Evolutionary conservation across 2,329 filamentous ascomycete genomes (phyloP), one percentile per base, ranked within the genome.

Genomic region (Madurella fahalii): DNA sequence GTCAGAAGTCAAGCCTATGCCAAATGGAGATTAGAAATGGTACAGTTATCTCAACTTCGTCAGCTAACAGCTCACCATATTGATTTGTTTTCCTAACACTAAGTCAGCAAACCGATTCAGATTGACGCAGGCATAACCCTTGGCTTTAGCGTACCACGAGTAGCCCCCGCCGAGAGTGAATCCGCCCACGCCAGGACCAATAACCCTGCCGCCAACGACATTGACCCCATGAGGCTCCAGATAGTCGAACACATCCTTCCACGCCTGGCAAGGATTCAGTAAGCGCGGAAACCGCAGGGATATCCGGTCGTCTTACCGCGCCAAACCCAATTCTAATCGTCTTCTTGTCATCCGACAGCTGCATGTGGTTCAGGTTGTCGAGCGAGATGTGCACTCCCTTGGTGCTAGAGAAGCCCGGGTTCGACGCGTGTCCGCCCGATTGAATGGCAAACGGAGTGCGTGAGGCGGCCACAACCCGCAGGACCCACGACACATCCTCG

Each of bases 391-490:
- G 64, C 7, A 66, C 60, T 1, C 64, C 64, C 2, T 34, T 47
- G 1, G 64, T 67, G 54, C 65, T 67, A 1, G 64, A 65, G 40
- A 67, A 66, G 1, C 63, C 65, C 0, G 50, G 61, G 42, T 67
- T 67, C 0, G 64, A 64, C 2, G 62, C 47, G 41, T 67, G 65
- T 0, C 65, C 65, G 17, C 64, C 64, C 9, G 62, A 63, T 32
- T 60, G 54, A 15, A 67, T 53, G 7, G 65, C 64, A 41, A 66
- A 67, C 0, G 63, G 64, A 0, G 61, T 64, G 12, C 57, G 46
- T 0, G 61, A 56, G 1, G 50, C 46, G 8, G 55, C 61, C 34
- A 69, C 53, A 5, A 66, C 59, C 42, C 63, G 51, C 16, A 69
- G 43, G 5, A 61, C 61, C 1, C 25, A 47, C 3, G 67, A 62